phyloP scores from a whole-genome alignment of 805 yeast genomes.

The Torulaspora gathmanii region DNA sequence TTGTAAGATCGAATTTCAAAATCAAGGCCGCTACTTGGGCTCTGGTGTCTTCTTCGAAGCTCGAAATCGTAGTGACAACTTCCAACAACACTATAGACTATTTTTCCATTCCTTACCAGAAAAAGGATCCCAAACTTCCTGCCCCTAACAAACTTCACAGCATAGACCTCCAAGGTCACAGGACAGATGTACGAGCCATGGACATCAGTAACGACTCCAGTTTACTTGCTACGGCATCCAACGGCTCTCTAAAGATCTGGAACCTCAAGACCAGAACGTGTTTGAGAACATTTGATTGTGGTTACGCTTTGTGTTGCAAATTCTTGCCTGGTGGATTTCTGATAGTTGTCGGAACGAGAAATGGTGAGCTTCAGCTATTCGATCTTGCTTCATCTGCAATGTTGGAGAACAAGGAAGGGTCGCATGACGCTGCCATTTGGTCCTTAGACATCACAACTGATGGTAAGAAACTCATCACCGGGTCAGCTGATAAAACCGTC shows the following conservation, averaged over 20 bases:
- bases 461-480: constrained; percentile 81
- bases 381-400: constrained; percentile 81
- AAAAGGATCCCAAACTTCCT: constrained; percentile 42
- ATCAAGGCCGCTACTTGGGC: constrained; percentile 68
- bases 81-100: constrained; percentile 72
- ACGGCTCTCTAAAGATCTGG: constrained; percentile 87
- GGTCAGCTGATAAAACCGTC: constrained; percentile 87
- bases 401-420: constrained; percentile 63
- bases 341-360: constrained; percentile 81
- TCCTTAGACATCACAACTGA: constrained; percentile 80
- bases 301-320: constrained; percentile 73
- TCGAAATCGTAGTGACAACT: constrained; percentile 62
- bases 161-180: constrained; percentile 78
- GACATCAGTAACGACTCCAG: constrained; percentile 78
- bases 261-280: constrained; percentile 69
- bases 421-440: constrained; percentile 85
- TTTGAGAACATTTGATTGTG: constrained; percentile 81
- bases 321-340: constrained; percentile 90
- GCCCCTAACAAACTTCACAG: constrained; percentile 47
- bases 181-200: constrained; percentile 81
- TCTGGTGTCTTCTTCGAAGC: constrained; percentile 40
- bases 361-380: constrained; percentile 76
- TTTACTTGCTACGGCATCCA: constrained; percentile 82
- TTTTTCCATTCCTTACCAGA: constrained; percentile 56
- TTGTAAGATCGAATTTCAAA: constrained; percentile 60